Base-by-base conservation (phyloP, 352 stramenopile species). In the Phytophthora boehmeriae region DNA sequence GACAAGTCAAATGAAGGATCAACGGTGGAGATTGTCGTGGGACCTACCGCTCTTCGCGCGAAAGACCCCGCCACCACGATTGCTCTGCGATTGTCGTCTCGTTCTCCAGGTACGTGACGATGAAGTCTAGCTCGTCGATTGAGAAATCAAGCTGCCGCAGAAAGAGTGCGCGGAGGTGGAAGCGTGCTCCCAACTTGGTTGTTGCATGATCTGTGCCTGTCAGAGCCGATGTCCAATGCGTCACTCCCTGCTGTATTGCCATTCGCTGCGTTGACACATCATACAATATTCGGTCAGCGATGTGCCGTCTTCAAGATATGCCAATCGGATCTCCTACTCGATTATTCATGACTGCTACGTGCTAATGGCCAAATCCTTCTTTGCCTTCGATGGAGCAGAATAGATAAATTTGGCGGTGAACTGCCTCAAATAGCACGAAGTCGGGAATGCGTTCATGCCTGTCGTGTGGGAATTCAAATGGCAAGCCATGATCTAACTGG, bases 91-190 rank as follows among this genome's bases (percentile, higher is more conserved):
- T 55, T 19, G 70, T 83, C 2, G 73, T 80, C 38, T 83, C 70
- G 39, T 76, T 67, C 10, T 48, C 20, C 23, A 83, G 62, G 25
- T 83, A 83, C 43, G 73, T 68, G 36, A 83, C 50, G n/a, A 83
- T 68, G 49, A 76, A 83, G 45, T 73, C 72, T 2, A 78, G 55
- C 41, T 83, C 73, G 42, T 79, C 67, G 13, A 67, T 56, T 0
- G 73, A 80, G 30, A 83, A 76, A 32, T 78, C 71, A 1, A 75
- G 43, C 20, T 75, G 59, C 19, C 73, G 67, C 17, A 83, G 44
- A 42, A 78, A 83, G 30, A 83, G 68, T 36, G 63, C 71, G 11
- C 73, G 70, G 23, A 82, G 45, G 30, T 78, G 73, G 52, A 82
- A 82, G 8, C 73, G 67, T 6, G 73, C 63, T 25, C 73, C 73